Conservation (phyloP, 805 yeast species). For the Torulaspora maleeae region DNA sequence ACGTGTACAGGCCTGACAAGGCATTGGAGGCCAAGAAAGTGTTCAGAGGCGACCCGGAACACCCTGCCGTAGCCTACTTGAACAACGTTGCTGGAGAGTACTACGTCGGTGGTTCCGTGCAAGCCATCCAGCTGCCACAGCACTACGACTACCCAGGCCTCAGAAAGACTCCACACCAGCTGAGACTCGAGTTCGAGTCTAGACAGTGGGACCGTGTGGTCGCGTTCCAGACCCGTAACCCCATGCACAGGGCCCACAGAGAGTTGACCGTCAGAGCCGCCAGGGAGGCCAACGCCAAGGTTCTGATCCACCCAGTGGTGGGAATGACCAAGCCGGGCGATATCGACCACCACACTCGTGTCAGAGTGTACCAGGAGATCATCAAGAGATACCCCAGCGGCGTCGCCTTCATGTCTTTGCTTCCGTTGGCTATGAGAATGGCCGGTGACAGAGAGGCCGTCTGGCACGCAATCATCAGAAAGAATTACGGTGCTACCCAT, state of each 20-base stretch:
- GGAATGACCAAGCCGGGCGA: conserved; percentile 97
- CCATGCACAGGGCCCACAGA: conserved; percentile 98
- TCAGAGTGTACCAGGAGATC: conserved; percentile 87
- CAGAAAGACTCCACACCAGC: conserved; percentile 86
- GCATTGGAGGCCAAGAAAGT: conserved; percentile 73
- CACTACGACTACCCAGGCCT: conserved; percentile 88
- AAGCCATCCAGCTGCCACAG: conserved; percentile 76
- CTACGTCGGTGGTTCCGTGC: conserved; percentile 83
- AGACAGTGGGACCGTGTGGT: conserved; percentile 86
- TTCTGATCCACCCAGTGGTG: conserved; percentile 93
- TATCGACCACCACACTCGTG: conserved; percentile 96
- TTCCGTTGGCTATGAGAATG: conserved; percentile 98
- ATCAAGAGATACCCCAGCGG: conserved; percentile 92
- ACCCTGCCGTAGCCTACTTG: conserved; percentile 82
- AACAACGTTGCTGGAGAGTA: conserved; percentile 69
- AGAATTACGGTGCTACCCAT: conserved; percentile 94
- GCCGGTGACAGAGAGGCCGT: conserved; percentile 98
- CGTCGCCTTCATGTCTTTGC: conserved; percentile 79
- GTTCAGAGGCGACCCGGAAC: conserved; percentile 95
- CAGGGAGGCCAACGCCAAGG: conserved; percentile 80
- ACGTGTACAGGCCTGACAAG: conserved; percentile 80
- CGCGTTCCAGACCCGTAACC: conserved; percentile 97
- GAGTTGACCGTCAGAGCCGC: conserved; percentile 96
- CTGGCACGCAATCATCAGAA: conserved; percentile 96
- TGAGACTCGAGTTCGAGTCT: conserved; percentile 74